phyloP scores from a whole-genome alignment of 2,329 filamentous ascomycete species.

The Chaetomium sp. region DNA sequence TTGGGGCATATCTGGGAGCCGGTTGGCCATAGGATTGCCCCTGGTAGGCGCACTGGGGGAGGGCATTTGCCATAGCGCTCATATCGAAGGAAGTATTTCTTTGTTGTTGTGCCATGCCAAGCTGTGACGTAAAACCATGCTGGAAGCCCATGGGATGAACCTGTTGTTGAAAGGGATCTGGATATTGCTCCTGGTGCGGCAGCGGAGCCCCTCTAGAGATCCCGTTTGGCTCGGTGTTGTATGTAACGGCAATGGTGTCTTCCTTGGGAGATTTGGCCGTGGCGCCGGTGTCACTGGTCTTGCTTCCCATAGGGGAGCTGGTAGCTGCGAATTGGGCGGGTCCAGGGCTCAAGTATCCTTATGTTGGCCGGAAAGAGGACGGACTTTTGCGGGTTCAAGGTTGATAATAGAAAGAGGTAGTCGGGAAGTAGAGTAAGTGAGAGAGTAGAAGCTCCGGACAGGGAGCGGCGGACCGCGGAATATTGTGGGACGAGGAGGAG shows the following conservation, averaged over 20 bases:
- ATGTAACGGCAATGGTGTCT: conserved; percentile 15
- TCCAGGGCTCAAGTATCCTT: too few species aligned
- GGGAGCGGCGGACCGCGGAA: too few species aligned
- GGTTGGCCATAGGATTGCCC: conserved; percentile 32
- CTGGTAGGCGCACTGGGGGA: conserved; percentile 38
- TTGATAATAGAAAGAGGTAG: too few species aligned
- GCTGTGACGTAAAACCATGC: conserved; percentile 37
- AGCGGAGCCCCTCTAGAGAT: conserved; percentile 19
- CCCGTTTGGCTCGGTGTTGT: conserved; percentile 17
- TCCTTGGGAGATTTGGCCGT: conserved; percentile 26
- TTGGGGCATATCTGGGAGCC: conserved; percentile 29
- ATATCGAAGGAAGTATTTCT: conserved; percentile 41
- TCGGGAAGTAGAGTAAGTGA: too few species aligned
- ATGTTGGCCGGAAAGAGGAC: too few species aligned
- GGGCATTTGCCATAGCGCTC: conserved; percentile 37
- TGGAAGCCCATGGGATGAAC: conserved; percentile 31
- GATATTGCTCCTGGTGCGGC: conserved; percentile 6
- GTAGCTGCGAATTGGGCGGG: neutral
- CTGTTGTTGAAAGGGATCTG: conserved; percentile 1
- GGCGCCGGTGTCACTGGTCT: conserved; percentile 22
- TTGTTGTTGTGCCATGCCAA: conserved; percentile 35
- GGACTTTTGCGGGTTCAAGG: too few species aligned
- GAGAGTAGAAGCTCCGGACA: too few species aligned
- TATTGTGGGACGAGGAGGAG: too few species aligned
- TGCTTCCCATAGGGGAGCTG: conserved; percentile 22